A percentile compares a stretch with the other conserved stretches of the same genome.
Conservation (phyloP, 768 basidiomycete species). For the Hortiboletus flavorubellus region DNA sequence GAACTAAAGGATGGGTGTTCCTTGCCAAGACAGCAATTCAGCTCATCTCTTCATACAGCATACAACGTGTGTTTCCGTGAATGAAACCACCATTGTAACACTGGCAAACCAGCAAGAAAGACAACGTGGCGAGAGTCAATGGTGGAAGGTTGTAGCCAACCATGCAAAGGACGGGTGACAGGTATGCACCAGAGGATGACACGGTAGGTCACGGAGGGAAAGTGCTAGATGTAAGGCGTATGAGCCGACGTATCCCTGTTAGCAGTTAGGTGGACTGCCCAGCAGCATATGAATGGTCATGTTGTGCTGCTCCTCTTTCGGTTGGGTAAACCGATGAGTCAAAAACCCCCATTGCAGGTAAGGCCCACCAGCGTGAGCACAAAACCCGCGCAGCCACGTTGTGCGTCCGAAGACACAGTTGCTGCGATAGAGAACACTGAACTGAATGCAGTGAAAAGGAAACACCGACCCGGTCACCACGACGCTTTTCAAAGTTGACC, state of each 20-base stretch:
- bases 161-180: neutral
- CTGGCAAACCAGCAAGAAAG: conserved; percentile 8
- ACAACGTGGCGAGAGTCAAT: conserved; percentile 3
- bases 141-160: neutral
- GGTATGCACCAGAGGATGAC: conserved; percentile 9
- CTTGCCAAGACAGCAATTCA: neutral
- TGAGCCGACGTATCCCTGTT: neutral
- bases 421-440: conserved; percentile 22
- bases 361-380: neutral
- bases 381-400: conserved; percentile 2
- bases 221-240: neutral
- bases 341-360: conserved; percentile 1
- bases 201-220: neutral
- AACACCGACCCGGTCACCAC: conserved; percentile 26
- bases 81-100: conserved; percentile 1
- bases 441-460: neutral
- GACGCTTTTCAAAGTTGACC: conserved; percentile 28
- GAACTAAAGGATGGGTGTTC: conserved; percentile 23
- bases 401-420: conserved; percentile 12
- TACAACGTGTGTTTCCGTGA: neutral
- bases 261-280: neutral
- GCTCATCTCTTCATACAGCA: conserved; percentile 17
- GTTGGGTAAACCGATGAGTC: neutral
- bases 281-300: neutral
- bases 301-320: conserved; percentile 2